Evolutionary conservation across 768 basidiomycete species (phyloP).

Genomic region (Russula lepida): DNA sequence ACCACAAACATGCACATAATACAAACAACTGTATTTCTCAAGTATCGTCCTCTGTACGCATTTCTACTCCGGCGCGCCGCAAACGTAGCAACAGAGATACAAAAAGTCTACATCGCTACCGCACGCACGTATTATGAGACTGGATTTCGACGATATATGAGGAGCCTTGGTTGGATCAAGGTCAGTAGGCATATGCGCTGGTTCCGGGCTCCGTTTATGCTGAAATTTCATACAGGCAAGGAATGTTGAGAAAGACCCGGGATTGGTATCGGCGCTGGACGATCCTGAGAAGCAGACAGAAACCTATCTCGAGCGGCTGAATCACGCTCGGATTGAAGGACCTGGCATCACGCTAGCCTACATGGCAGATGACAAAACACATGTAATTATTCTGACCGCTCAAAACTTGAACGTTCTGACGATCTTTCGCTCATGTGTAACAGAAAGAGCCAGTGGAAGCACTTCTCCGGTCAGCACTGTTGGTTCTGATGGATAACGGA

Average conservation of each 20-base stretch:
- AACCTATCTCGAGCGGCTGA: constrained; percentile 49
- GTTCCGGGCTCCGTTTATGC: neutral
- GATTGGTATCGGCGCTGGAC: constrained; percentile 42
- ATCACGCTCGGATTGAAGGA: constrained; percentile 67
- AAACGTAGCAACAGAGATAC: constrained; percentile 77
- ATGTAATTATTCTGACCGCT: constrained; percentile 47
- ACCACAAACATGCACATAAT: constrained; percentile 90
- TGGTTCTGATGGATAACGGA: constrained; percentile 93
- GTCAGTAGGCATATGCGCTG: constrained; percentile 30
- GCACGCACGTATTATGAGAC: constrained; percentile 94
- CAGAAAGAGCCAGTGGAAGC: constrained; percentile 82
- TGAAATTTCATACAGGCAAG: constrained; percentile 41
- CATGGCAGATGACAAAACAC: constrained; percentile 80
- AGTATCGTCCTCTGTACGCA: constrained; percentile 71
- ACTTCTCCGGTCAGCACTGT: constrained; percentile 71
- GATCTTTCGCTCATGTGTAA: neutral
- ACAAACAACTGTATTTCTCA: constrained; percentile 78
- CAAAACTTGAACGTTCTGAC: neutral
- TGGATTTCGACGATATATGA: constrained; percentile 80
- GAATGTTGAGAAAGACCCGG: constrained; percentile 59
- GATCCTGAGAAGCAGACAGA: constrained; percentile 32
- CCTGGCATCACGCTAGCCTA: constrained; percentile 75
- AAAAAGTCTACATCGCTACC: constrained; percentile 74
- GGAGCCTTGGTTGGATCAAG: constrained; percentile 74
- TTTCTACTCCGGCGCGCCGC: constrained; percentile 82